phyloP scores from a whole-genome alignment of 805 yeast genomes.

The Wickerhamia fluorescens region DNA sequence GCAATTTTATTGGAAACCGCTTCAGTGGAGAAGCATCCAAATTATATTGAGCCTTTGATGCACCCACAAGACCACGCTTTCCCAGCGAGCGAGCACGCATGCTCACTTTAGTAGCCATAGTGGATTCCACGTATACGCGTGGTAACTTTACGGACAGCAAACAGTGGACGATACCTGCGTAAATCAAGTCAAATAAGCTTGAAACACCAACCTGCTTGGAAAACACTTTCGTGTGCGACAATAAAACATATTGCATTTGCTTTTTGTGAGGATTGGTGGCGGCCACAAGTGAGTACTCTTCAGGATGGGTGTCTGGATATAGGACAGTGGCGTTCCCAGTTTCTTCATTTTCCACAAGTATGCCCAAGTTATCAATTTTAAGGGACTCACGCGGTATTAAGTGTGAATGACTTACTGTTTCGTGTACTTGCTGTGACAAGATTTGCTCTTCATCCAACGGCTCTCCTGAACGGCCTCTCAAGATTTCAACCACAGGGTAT shows the following conservation, averaged over 20 bases:
- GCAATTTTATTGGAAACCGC: conserved; percentile 30
- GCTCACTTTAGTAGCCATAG: conserved; percentile 35
- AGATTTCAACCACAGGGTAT: conserved; percentile 70
- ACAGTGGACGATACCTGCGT: conserved; percentile 62
- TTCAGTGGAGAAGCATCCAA: conserved; percentile 41
- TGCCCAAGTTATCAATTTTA: conserved; percentile 9
- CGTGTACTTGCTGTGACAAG: conserved; percentile 57
- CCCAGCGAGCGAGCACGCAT: conserved; percentile 34
- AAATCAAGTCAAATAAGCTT: conserved; percentile 71
- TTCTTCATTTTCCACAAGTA: conserved; percentile 10
- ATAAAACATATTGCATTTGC: conserved; percentile 42
- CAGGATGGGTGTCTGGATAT: conserved; percentile 19
- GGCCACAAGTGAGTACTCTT: conserved; percentile 9
- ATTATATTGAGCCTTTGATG: conserved; percentile 36
- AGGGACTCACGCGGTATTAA: conserved; percentile 35
- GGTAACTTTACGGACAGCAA: conserved; percentile 58
- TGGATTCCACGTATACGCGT: conserved; percentile 48
- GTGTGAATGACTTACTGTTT: conserved; percentile 51
- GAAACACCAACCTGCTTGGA: conserved; percentile 55
- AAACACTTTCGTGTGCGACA: conserved; percentile 69
- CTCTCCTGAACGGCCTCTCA: conserved; percentile 69
- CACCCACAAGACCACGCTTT: conserved; percentile 42
- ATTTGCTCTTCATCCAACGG: conserved; percentile 85
- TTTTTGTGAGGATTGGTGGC: conserved; percentile 6
- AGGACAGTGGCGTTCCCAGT: conserved; percentile 12